A percentile compares a stretch with the other conserved stretches of the same genome.
phyloP scores from a whole-genome alignment of 495 filamentous ascomycete species.

The Penicillium verhagenii region DNA sequence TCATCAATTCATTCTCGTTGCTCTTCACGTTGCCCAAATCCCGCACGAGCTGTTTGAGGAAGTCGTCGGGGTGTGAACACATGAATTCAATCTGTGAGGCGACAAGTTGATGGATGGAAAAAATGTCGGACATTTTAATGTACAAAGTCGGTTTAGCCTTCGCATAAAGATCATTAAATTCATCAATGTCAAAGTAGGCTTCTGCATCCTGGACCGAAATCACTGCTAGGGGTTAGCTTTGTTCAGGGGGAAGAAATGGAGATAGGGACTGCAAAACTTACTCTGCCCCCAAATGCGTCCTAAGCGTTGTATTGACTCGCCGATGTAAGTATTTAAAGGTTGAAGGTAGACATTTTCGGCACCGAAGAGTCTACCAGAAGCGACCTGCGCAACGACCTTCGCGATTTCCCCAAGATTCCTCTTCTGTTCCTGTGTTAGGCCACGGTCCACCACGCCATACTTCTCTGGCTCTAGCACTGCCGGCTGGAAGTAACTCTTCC shows the following conservation, averaged over 20 bases:
- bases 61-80: slow-evolving; percentile 78
- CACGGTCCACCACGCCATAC: slow-evolving; percentile 83
- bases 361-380: slow-evolving; percentile 81
- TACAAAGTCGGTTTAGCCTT: slow-evolving; percentile 95
- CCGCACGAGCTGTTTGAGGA: slow-evolving; percentile 84
- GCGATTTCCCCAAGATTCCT: slow-evolving; percentile 87
- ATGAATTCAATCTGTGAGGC: slow-evolving; percentile 72
- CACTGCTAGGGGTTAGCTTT: slow-evolving; percentile 49
- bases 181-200: slow-evolving; percentile 93
- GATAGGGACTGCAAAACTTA: slow-evolving; percentile 36
- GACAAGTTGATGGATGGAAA: slow-evolving; percentile 89
- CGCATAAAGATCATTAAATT: slow-evolving; percentile 96
- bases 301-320: slow-evolving; percentile 79
- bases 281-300: slow-evolving; percentile 68
- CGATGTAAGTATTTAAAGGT: slow-evolving; percentile 86
- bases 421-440: slow-evolving; percentile 86
- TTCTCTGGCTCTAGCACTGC: slow-evolving; percentile 83
- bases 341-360: slow-evolving; percentile 94
- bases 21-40: slow-evolving; percentile 94
- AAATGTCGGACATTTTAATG: slow-evolving; percentile 98
- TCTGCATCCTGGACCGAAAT: slow-evolving; percentile 84
- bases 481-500: slow-evolving; percentile 90
- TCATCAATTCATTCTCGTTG: slow-evolving; percentile 89
- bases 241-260: slow-evolving; percentile 1
- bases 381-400: slow-evolving; percentile 86